phyloP scores from a whole-genome alignment of 768 basidiomycete species.

The Collybia mongolica region DNA sequence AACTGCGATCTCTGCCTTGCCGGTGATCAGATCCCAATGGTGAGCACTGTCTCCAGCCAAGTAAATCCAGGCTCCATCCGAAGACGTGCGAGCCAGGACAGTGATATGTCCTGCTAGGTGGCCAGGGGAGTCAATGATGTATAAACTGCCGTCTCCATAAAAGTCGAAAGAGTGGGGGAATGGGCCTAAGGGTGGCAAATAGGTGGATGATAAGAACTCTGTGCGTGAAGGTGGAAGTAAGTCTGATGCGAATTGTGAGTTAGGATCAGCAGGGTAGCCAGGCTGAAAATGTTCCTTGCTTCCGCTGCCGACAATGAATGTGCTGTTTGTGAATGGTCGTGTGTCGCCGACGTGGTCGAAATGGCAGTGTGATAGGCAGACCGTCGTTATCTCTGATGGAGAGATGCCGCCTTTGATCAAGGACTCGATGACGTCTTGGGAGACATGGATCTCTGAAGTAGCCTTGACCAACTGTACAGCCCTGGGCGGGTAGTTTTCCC shows the following conservation, averaged over 20 bases:
- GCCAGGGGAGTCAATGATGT: constrained; percentile 56
- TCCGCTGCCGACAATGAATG: constrained; percentile 46
- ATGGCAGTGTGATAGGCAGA: constrained; percentile 53
- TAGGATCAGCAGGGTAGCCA: constrained; percentile 3
- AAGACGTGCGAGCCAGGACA: constrained; percentile 52
- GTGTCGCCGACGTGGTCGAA: constrained; percentile 55
- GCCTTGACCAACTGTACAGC: constrained; percentile 25
- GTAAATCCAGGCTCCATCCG: constrained; percentile 55
- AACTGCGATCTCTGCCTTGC: constrained; percentile 38
- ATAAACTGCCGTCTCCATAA: constrained; percentile 58
- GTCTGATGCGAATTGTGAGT: constrained; percentile 8
- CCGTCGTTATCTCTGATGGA: constrained; percentile 41
- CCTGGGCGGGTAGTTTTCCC: constrained; percentile 37
- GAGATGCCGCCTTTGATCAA: constrained; percentile 46
- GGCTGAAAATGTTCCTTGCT: constrained; percentile 29
- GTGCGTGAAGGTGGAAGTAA: constrained; percentile 13
- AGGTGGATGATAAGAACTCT: constrained; percentile 9
- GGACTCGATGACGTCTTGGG: constrained; percentile 45
- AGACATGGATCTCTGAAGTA: constrained; percentile 21
- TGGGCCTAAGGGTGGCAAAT: constrained; percentile 15
- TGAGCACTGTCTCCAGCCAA: constrained; percentile 59
- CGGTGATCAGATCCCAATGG: constrained; percentile 48
- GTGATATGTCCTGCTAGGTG: constrained; percentile 58
- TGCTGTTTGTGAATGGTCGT: constrained; percentile 40
- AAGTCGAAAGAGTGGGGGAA: constrained; percentile 47